Percentiles rank a stretch among this genome's conserved stretches.
phyloP scores from a whole-genome alignment of 2,329 filamentous ascomycete genomes.

The Verticillium nubilum region DNA sequence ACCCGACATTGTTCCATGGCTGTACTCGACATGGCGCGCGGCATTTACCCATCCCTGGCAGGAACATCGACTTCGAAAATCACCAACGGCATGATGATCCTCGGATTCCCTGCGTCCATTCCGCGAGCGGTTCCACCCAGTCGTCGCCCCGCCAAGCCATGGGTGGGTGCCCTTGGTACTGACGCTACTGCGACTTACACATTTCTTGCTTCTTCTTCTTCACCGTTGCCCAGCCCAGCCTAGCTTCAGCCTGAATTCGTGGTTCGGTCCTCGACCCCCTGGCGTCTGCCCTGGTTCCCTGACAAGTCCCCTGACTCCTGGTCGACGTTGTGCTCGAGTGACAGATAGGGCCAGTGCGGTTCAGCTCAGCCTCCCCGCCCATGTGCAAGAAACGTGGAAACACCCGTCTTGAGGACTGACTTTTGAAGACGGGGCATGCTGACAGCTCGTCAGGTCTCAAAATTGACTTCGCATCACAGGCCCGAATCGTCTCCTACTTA shows the following conservation, averaged over 20 bases:
- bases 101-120: not conserved
- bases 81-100: not conserved
- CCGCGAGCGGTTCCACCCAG: not conserved
- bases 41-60: not conserved
- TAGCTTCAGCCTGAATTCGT: not conserved
- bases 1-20: not conserved
- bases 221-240: not conserved
- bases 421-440: too few species aligned
- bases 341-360: not conserved
- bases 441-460: too few species aligned
- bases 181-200: not conserved
- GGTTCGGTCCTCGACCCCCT: not conserved
- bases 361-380: not conserved
- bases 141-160: not conserved
- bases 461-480: too few species aligned
- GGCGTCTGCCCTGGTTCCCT: not conserved
- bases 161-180: not conserved
- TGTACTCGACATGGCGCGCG: not conserved
- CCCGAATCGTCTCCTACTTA: too few species aligned
- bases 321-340: not conserved
- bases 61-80: not conserved
- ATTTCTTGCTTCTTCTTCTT: not conserved
- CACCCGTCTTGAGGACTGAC: not conserved
- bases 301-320: not conserved
- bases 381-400: not conserved